Evolutionary conservation across 306 rosid genomes (phyloP).

Genomic region (Quercus gilva): DNA sequence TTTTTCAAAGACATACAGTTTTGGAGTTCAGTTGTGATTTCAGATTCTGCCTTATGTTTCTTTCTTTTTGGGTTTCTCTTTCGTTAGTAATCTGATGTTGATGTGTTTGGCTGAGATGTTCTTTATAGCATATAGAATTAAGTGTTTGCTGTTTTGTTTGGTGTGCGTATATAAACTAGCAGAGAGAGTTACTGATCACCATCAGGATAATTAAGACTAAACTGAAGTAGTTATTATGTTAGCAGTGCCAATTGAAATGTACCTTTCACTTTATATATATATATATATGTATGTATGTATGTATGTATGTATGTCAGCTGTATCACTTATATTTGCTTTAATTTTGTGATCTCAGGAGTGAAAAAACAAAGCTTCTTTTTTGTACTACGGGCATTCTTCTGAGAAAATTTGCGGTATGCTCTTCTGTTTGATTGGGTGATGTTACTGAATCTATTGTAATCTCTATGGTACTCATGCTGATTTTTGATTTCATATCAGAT

Average conservation of each 20-base stretch:
- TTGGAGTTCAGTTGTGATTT: background rate
- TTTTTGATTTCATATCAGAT: background rate
- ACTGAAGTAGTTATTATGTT: background rate
- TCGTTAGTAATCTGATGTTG: background rate
- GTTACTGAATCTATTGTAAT: constrained; percentile 18
- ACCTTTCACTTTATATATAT: background rate
- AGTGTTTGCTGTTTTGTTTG: background rate
- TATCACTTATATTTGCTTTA: constrained; percentile 5
- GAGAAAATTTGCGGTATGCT: constrained; percentile 76
- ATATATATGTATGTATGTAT: background rate
- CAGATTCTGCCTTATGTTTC: background rate
- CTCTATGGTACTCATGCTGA: background rate
- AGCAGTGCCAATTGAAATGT: background rate
- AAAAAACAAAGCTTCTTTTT: constrained; percentile 82
- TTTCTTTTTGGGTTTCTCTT: constrained; percentile 2
- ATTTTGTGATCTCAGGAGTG: constrained; percentile 56
- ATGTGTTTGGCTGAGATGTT: background rate
- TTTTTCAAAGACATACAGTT: background rate
- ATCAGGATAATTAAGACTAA: constrained; percentile 8
- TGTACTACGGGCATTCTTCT: constrained; percentile 95
- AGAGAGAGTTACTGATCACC: background rate
- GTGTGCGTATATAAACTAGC: background rate
- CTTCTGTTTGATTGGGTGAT: constrained; percentile 7
- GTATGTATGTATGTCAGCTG: background rate
- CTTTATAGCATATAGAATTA: background rate